phyloP scores from a whole-genome alignment of 371 early-diverging fungal genomes.

The Fennellomyces sp. region DNA sequence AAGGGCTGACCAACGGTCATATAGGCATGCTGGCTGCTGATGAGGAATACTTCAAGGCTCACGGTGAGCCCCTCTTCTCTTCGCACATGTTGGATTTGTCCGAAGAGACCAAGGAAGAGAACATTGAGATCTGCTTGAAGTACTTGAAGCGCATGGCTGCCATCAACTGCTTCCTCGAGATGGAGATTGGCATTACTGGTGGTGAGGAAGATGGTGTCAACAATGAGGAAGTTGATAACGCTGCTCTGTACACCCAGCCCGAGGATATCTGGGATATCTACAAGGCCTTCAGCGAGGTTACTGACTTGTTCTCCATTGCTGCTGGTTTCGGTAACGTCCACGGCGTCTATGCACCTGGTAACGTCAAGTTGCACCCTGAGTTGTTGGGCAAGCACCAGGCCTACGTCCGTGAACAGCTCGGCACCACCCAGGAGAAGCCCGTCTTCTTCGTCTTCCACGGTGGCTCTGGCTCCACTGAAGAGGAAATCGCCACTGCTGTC shows the following conservation, averaged over 20 bases:
- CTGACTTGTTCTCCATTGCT: constrained; percentile 87
- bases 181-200: constrained; percentile 96
- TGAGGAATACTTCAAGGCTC: constrained; percentile 87
- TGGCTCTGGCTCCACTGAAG: constrained; percentile 85
- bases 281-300: constrained; percentile 76
- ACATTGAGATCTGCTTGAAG: constrained; percentile 85
- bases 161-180: constrained; percentile 85
- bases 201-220: constrained; percentile 96
- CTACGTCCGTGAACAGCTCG: constrained; percentile 72
- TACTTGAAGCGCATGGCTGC: constrained; percentile 89
- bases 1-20: neutral
- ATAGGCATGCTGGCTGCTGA: constrained; percentile 84
- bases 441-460: constrained; percentile 96
- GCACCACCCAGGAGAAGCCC: constrained; percentile 66
- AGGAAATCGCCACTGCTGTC: constrained; percentile 88
- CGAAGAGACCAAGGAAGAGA: constrained; percentile 89
- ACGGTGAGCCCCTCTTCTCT: constrained; percentile 93
- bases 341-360: constrained; percentile 93
- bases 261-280: constrained; percentile 94
- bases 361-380: constrained; percentile 88
- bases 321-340: constrained; percentile 92
- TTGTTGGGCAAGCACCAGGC: constrained; percentile 89
- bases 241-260: constrained; percentile 88
- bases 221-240: constrained; percentile 88
- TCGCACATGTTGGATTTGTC: constrained; percentile 96